Evolutionary conservation across 1,139 yeast species (phyloP).

Genomic region (Meyerozyma carpophila): DNA sequence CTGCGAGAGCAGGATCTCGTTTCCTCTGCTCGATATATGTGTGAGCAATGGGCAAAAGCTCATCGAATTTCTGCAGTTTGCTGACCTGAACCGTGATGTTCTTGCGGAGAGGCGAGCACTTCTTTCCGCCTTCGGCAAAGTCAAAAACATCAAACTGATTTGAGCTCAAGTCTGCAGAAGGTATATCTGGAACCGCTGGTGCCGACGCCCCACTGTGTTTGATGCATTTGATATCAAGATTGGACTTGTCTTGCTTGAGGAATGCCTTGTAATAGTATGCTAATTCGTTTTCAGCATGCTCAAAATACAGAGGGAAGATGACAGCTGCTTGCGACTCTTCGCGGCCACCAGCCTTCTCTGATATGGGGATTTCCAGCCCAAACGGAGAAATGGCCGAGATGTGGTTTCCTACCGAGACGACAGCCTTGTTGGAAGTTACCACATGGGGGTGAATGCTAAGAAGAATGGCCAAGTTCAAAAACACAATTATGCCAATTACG

Average conservation of each 20-base stretch:
- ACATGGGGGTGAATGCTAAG: neutral
- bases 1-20: neutral
- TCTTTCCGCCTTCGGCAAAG: neutral
- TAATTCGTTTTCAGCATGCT: neutral
- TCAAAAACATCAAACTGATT: constrained; percentile 1
- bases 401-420: neutral
- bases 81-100: neutral
- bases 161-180: neutral
- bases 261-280: neutral
- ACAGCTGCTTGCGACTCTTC: neutral
- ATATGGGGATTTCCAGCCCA: neutral
- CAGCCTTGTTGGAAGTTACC: neutral
- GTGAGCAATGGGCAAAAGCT: neutral
- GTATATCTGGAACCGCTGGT: constrained; percentile 7
- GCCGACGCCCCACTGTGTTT: neutral
- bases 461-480: neutral
- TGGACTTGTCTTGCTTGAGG: neutral
- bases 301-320: neutral
- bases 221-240: neutral
- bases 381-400: neutral
- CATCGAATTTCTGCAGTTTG: neutral
- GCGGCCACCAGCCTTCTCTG: neutral
- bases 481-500: neutral
- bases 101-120: neutral
- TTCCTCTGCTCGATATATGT: neutral